These are phyloP conservation scores for Apiospora pterosperma DNA, from an alignment of 2,329 filamentous ascomycete species.

Conservation along the genomic window DNA sequence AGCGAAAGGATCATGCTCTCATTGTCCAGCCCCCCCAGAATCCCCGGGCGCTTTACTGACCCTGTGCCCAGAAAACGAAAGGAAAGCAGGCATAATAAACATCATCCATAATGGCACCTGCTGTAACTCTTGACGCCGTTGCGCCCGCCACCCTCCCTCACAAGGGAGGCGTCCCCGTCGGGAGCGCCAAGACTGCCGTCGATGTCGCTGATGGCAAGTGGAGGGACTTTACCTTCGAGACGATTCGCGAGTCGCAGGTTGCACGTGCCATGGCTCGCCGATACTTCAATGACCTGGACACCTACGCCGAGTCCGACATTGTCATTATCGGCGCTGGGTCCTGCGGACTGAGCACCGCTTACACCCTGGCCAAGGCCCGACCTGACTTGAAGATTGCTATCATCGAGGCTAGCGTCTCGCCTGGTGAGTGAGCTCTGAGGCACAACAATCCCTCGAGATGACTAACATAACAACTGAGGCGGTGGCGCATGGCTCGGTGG, in stretches of 20 bases:
- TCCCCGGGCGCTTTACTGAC: slow-evolving; percentile 34
- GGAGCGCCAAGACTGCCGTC: slow-evolving; percentile 41
- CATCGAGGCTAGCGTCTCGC: slow-evolving; percentile 82
- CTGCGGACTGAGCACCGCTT: slow-evolving; percentile 81
- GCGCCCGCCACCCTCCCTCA: slow-evolving; percentile 48
- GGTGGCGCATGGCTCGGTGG: slow-evolving; percentile 92
- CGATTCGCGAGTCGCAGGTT: slow-evolving; percentile 89
- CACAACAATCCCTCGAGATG: slow-evolving; percentile 11
- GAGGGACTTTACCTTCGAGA: slow-evolving; percentile 77
- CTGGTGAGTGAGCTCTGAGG: too few relatives aligned
- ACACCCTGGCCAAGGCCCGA: slow-evolving; percentile 76
- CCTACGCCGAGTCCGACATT: slow-evolving; percentile 87
- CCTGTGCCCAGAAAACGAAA: slow-evolving; percentile 17
- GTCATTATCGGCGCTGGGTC: slow-evolving; percentile 91
- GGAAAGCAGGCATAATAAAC: too few relatives aligned
- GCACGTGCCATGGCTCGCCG: slow-evolving; percentile 90
- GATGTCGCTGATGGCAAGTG: slow-evolving; percentile 71
- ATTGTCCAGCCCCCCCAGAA: slow-evolving; percentile 28
- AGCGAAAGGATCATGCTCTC: slow-evolving; percentile 98
- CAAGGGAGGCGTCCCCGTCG: slow-evolving; percentile 40
- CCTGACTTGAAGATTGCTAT: slow-evolving; percentile 91
- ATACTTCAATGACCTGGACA: slow-evolving; percentile 88
- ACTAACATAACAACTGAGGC: slow-evolving; percentile 40
- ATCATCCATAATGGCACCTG: slow-evolving; percentile 68
- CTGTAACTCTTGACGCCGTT: slow-evolving; percentile 62